Evolutionary conservation across 2,329 filamentous ascomycete genomes (phyloP).

Genomic region (Moelleriella libera): DNA sequence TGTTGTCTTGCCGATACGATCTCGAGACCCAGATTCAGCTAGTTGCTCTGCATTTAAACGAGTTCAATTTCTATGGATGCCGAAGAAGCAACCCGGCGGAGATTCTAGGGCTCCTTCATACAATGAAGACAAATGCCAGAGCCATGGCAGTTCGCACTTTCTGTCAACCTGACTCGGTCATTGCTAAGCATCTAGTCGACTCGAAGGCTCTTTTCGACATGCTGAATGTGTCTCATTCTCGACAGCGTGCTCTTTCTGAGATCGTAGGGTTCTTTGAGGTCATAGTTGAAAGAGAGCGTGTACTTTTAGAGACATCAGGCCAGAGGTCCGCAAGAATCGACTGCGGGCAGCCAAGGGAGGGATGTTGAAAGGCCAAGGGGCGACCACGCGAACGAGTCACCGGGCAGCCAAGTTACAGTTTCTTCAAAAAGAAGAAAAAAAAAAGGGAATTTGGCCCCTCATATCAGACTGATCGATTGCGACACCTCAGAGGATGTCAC

Average conservation of each 20-base stretch:
- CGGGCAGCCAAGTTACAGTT: too few species aligned
- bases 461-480: too few species aligned
- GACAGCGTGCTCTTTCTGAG: constrained; percentile 33
- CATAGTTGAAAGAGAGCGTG: constrained; percentile 29
- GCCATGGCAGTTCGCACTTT: constrained; percentile 39
- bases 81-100: constrained; percentile 26
- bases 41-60: constrained; percentile 30
- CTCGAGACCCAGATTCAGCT: constrained; percentile 46
- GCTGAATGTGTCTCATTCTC: constrained; percentile 26
- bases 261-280: constrained; percentile 40
- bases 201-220: constrained; percentile 35
- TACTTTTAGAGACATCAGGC: background rate
- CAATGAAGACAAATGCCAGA: constrained; percentile 38
- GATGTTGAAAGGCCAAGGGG: too few species aligned
- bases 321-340: background rate
- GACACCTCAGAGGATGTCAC: too few species aligned
- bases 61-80: constrained; percentile 41
- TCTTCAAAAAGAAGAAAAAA: too few species aligned
- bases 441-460: too few species aligned
- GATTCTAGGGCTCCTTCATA: constrained; percentile 32
- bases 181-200: constrained; percentile 44
- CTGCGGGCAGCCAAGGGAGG: background rate
- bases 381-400: too few species aligned
- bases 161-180: constrained; percentile 42
- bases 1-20: constrained; percentile 44